Conservation (phyloP, 352 stramenopile genomes). For the Thalassiosira livingstoniorum region DNA sequence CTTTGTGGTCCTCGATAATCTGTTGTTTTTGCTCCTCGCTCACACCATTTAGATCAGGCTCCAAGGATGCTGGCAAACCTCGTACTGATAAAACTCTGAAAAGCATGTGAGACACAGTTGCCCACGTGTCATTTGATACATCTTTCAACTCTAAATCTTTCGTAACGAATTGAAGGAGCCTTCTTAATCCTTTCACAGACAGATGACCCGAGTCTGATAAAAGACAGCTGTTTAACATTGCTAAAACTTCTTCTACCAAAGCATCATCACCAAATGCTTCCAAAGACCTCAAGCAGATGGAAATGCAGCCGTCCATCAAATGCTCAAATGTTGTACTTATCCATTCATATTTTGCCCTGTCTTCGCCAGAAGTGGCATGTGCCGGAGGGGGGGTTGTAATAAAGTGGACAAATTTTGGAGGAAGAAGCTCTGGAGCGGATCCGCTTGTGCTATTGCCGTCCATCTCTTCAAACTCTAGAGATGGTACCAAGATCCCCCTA, state of each 20-base stretch:
- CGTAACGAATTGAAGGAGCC: slow-evolving; percentile 79
- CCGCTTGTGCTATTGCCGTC: slow-evolving; percentile 61
- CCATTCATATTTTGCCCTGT: slow-evolving; percentile 60
- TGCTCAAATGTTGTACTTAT: slow-evolving; percentile 83
- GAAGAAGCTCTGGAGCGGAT: slow-evolving; percentile 63
- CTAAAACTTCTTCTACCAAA: slow-evolving; percentile 82
- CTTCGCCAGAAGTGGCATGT: slow-evolving; percentile 21
- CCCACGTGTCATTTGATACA: slow-evolving; percentile 80
- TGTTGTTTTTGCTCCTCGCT: slow-evolving; percentile 56
- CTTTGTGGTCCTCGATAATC: slow-evolving; percentile 56
- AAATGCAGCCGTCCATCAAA: slow-evolving; percentile 80
- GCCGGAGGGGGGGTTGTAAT: slow-evolving; percentile 54
- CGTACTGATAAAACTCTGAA: slow-evolving; percentile 74
- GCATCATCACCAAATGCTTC: slow-evolving; percentile 70
- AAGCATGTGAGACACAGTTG: slow-evolving; percentile 84
- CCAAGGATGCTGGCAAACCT: slow-evolving; percentile 57
- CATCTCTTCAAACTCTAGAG: slow-evolving; percentile 81
- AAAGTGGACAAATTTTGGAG: slow-evolving; percentile 81
- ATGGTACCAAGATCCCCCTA: slow-evolving; percentile 75
- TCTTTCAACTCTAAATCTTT: slow-evolving; percentile 72
- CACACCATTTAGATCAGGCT: slow-evolving; percentile 41
- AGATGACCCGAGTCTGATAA: slow-evolving; percentile 81
- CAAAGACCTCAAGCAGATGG: slow-evolving; percentile 74
- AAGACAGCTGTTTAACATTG: slow-evolving; percentile 84
- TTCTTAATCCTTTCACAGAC: slow-evolving; percentile 70